phyloP scores from a whole-genome alignment of 306 rosid genomes.

The Cucurbita pepo region DNA sequence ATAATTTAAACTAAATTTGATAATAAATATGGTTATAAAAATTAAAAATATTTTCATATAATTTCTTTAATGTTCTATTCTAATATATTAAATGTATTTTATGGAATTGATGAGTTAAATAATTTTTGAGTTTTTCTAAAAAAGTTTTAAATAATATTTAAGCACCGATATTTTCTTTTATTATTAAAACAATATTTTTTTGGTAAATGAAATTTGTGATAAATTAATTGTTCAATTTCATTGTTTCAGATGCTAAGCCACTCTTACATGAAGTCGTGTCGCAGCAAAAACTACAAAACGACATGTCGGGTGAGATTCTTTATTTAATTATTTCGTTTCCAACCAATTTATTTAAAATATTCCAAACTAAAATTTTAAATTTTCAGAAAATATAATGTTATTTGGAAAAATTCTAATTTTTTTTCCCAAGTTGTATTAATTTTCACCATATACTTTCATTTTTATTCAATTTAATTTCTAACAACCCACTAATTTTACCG shows the following conservation, averaged over 20 bases:
- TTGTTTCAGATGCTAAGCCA: constrained; percentile 62
- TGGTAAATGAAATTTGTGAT: not conserved
- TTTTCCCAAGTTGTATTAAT: no score
- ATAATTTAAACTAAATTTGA: no score
- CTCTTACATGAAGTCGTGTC: constrained; percentile 65
- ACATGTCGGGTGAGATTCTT: constrained; percentile 9
- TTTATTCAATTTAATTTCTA: no score
- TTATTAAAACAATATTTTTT: no score
- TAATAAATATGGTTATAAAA: not conserved
- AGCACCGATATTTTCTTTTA: no score
- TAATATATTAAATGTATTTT: no score
- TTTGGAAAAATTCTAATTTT: no score
- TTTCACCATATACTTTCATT: no score
- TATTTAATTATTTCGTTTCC: not conserved
- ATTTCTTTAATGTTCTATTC: not conserved
- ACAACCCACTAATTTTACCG: no score
- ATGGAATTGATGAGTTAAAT: no score
- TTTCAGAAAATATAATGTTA: not conserved
- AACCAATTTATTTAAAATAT: not conserved
- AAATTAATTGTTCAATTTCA: not conserved
- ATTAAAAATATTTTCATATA: not conserved
- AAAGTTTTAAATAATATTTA: no score
- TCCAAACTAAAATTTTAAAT: not conserved
- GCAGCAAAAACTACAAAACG: constrained; percentile 21
- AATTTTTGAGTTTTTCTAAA: no score